phyloP scores from a whole-genome alignment of 257 asterid genomes.

The Salvia splendens region DNA sequence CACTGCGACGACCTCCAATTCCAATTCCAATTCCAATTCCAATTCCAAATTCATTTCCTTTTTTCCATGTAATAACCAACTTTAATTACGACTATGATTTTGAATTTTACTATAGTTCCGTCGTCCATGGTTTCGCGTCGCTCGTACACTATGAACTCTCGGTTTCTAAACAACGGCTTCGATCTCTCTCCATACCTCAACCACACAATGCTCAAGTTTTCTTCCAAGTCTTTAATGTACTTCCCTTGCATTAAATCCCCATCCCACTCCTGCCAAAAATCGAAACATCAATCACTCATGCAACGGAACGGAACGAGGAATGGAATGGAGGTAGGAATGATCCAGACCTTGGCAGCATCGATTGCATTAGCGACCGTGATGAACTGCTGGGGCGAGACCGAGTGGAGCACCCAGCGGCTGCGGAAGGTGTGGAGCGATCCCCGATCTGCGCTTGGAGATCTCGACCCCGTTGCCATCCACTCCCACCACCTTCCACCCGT shows the following conservation, averaged over 20 bases:
- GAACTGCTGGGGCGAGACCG: constrained; percentile 71
- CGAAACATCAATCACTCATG: too few relatives aligned
- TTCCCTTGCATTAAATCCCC: constrained; percentile 72
- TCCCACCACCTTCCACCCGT: constrained; percentile 70
- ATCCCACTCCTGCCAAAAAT: constrained; percentile 74
- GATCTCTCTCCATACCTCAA: constrained; percentile 79
- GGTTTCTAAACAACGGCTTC: constrained; percentile 83
- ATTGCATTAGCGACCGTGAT: too few relatives aligned
- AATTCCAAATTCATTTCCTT: too few relatives aligned
- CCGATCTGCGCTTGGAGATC: constrained; percentile 72
- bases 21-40: too few relatives aligned
- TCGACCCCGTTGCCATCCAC: constrained; percentile 73
- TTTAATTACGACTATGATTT: not conserved
- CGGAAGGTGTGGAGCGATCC: constrained; percentile 79
- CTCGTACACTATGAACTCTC: constrained; percentile 89
- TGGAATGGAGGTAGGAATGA: too few relatives aligned
- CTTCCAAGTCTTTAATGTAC: constrained; percentile 78
- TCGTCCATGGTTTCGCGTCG: constrained; percentile 94
- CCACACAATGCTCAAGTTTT: constrained; percentile 72
- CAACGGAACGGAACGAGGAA: too few relatives aligned
- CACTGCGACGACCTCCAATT: constrained; percentile 81
- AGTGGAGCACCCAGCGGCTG: constrained; percentile 69
- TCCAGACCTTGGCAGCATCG: too few relatives aligned
- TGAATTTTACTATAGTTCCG: constrained; percentile 64
- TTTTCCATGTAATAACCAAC: not conserved